Conservation (phyloP, 305 asterid species). For the Fraxinus sp. region DNA sequence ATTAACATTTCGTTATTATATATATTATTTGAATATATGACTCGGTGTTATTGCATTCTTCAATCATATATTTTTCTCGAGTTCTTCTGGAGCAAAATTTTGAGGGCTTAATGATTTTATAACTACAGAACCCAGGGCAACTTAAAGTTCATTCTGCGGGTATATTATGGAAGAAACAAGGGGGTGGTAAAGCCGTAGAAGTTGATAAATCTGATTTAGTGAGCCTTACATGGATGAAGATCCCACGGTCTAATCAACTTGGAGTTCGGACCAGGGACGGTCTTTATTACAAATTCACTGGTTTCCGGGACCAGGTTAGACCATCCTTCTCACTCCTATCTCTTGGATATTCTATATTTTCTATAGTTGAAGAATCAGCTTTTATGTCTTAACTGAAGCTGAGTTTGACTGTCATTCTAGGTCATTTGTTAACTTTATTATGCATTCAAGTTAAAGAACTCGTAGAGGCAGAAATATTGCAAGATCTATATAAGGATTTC, state of each 20-base stretch:
- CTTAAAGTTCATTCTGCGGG: slow-evolving; percentile 85
- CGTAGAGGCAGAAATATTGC: not conserved
- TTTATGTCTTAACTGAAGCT: not conserved
- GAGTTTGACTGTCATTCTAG: slow-evolving; percentile 1
- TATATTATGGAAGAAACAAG: slow-evolving; percentile 88
- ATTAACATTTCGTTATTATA: not conserved
- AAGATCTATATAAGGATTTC: not conserved
- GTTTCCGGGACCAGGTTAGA: slow-evolving; percentile 87
- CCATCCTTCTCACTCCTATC: not conserved
- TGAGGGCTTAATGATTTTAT: not conserved
- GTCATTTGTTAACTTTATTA: not conserved
- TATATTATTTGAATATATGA: not conserved
- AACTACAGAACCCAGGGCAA: slow-evolving; percentile 81
- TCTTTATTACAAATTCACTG: slow-evolving; percentile 79
- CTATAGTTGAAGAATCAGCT: slow-evolving; percentile 2
- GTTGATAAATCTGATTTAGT: slow-evolving; percentile 78
- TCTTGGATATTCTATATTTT: not conserved
- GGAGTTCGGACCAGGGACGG: slow-evolving; percentile 91
- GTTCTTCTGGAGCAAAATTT: not conserved
- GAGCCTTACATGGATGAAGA: slow-evolving; percentile 93
- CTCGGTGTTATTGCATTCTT: not conserved
- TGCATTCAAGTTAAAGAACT: not conserved
- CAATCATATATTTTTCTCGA: slow-evolving; percentile 9
- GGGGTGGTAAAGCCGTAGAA: slow-evolving; percentile 93
- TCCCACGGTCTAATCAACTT: slow-evolving; percentile 87